These are phyloP conservation scores for Globisporangium splendens DNA, from an alignment of 352 stramenopile genomes.

Conservation along the genomic window DNA sequence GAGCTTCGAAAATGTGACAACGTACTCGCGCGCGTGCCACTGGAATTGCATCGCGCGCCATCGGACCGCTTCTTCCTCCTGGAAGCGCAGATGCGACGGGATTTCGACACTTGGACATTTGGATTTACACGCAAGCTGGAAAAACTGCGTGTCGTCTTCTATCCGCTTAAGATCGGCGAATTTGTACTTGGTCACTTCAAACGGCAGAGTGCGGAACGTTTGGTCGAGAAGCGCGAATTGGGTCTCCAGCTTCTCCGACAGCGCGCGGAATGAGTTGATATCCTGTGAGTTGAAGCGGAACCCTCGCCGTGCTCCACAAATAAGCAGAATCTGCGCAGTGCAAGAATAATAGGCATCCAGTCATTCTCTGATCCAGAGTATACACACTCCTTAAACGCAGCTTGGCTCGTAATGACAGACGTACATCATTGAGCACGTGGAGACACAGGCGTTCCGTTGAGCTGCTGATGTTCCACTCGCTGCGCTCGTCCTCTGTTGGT, in stretches of 20 bases:
- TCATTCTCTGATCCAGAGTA: background rate
- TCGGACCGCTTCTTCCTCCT: conserved; percentile 22
- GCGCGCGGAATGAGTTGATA: conserved; percentile 51
- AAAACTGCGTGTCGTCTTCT: conserved; percentile 49
- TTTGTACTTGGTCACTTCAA: conserved; percentile 61
- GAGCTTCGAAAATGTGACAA: conserved; percentile 51
- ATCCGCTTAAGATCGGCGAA: conserved; percentile 54
- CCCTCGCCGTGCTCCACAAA: conserved; percentile 71
- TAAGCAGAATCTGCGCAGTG: conserved; percentile 52
- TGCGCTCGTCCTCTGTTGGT: conserved; percentile 65
- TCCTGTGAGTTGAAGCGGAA: conserved; percentile 75
- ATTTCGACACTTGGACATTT: conserved; percentile 8
- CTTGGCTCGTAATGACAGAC: conserved; percentile 5
- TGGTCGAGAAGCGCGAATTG: conserved; percentile 54
- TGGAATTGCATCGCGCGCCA: conserved; percentile 69
- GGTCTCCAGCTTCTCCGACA: conserved; percentile 43
- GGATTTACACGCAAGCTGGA: conserved; percentile 1
- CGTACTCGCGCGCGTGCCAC: conserved; percentile 62
- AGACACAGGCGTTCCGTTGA: conserved; percentile 68
- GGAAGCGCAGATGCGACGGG: conserved; percentile 13
- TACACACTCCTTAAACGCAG: background rate
- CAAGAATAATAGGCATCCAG: background rate
- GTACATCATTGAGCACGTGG: conserved; percentile 76
- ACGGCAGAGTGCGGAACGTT: conserved; percentile 47
- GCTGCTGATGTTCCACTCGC: conserved; percentile 67